These are phyloP conservation scores for Mucor indicus DNA, from an alignment of 371 early-diverging fungal genomes.

Conservation along the genomic window DNA sequence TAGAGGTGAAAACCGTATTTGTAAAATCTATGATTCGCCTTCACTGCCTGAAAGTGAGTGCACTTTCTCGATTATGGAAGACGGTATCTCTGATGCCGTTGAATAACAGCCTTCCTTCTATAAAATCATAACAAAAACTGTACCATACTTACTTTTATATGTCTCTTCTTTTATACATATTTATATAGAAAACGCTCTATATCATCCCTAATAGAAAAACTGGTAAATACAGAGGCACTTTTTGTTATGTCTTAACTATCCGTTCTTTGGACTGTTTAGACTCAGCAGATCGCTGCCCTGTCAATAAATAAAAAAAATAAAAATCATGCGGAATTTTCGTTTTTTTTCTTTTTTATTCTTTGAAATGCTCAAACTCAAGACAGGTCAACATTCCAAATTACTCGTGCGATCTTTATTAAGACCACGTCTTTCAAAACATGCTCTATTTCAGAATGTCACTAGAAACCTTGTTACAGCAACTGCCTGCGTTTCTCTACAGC, in stretches of 20 bases:
- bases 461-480: not conserved
- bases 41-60: constrained; percentile 77
- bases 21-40: constrained; percentile 88
- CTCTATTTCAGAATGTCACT: not conserved
- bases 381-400: not conserved
- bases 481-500: not conserved
- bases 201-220: no score
- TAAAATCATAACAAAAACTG: no score
- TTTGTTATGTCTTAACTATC: no score
- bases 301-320: no score
- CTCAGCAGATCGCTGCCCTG: no score
- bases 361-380: no score
- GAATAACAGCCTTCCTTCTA: constrained; percentile 35
- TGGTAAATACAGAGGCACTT: no score
- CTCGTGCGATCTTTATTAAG: not conserved
- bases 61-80: constrained; percentile 60
- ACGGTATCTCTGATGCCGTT: constrained; percentile 61
- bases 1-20: constrained; percentile 78
- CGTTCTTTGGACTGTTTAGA: no score
- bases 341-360: not conserved
- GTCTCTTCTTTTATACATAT: not conserved
- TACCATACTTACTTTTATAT: not conserved
- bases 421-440: not conserved
- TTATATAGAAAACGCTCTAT: no score
- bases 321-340: no score